Evolutionary conservation across 352 stramenopile genomes (phyloP).

Genomic region (Globisporangium lucens): DNA sequence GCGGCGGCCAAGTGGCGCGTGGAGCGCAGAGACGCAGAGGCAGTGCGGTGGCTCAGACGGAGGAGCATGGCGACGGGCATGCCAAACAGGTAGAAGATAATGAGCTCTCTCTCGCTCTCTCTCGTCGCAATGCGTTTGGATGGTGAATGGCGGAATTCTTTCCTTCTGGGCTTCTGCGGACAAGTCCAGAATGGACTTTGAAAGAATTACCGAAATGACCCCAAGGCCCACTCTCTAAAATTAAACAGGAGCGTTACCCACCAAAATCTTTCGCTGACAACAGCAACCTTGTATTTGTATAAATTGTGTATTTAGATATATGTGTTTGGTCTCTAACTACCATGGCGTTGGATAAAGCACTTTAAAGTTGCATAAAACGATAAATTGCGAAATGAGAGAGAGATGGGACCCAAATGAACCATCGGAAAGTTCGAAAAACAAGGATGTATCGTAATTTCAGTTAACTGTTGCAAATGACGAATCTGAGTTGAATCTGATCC

Average conservation of each 20-base stretch:
- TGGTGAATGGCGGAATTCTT: slow-evolving; percentile 5
- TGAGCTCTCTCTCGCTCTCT: slow-evolving; percentile 2
- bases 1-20: slow-evolving; percentile 6
- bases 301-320: background rate
- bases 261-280: background rate
- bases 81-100: background rate
- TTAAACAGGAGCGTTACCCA: background rate
- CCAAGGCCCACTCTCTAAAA: background rate
- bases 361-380: background rate
- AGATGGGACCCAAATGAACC: background rate
- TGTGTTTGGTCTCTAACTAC: background rate
- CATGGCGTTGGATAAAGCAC: background rate
- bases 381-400: background rate
- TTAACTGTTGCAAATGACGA: background rate
- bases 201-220: background rate
- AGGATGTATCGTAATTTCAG: background rate
- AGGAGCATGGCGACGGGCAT: background rate
- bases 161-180: background rate
- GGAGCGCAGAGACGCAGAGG: slow-evolving; percentile 3
- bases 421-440: slow-evolving; percentile 1
- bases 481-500: background rate
- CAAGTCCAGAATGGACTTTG: slow-evolving; percentile 1
- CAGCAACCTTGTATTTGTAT: background rate
- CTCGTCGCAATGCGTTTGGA: background rate
- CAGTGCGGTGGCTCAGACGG: background rate